Base-by-base conservation (phyloP, 495 filamentous ascomycete species). In the Apodospora peruviana region DNA sequence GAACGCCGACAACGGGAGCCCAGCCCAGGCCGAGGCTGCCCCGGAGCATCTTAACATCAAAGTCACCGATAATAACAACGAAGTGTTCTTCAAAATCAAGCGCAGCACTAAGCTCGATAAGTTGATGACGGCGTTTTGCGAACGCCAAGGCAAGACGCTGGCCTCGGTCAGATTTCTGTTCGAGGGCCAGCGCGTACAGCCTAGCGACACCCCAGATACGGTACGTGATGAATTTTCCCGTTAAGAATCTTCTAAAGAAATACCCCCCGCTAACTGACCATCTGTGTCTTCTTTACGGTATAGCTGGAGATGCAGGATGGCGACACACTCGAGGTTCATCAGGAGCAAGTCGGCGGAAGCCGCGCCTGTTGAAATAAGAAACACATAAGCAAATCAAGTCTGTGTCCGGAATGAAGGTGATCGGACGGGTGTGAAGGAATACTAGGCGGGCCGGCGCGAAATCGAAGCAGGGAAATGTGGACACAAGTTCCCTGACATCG, bases 61-160 rank as follows among this genome's bases (percentile, higher is more conserved):
- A 64, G 94, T 99, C n/a, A 97, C 94, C 0, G 94, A 99, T 57
- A 96, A 95, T 73, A 96, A 99, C 74, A 99, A 99, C 60, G 94
- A 99, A 58, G 94, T 99, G 55, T 99, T 99, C 70, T 99, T 99
- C 78, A 99, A 99, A 77, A 99, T 99, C 71, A 99, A 99, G 82
- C 86, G 91, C 4, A 90, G 86, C 4, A 99, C 94, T 0, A 84
- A 86, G 59, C 81, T 99, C 23, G 91, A 94, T 72, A 99, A 99
- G 76, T 72, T 99, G 34, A 99, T 99, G 94, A 88, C 91, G 51
- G 94, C 94, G 16, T 99, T 97, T 70, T 99, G 94, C 65, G 94
- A 97, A 52, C 82, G 94, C 2, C 90, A 96, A 56, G 94, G 94
- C 56, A 97, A 96, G 77, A 76, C 82, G 11, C 67, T 80, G 3